Percentiles rank a stretch among this genome's conserved stretches.
Evolutionary conservation across 352 stramenopile genomes (phyloP).

Genomic region (Saprolegnia diclina): DNA sequence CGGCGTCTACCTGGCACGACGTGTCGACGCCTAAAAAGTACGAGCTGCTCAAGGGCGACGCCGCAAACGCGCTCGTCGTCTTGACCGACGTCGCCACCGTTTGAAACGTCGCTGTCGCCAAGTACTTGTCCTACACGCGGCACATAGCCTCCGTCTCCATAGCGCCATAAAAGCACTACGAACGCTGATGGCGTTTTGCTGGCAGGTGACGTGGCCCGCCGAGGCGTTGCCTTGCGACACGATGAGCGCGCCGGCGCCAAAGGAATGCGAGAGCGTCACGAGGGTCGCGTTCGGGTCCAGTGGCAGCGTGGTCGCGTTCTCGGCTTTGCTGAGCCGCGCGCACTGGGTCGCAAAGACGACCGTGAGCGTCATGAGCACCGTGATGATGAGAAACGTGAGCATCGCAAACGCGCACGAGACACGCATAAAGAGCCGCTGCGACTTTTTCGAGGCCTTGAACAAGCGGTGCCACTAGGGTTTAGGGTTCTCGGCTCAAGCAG

Average conservation of each 20-base stretch:
- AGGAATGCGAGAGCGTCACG: neutral
- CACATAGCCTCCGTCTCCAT: too few relatives aligned
- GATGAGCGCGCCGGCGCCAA: neutral
- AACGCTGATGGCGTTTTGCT: conserved; percentile 24
- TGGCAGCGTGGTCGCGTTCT: conserved; percentile 38
- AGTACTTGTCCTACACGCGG: conserved; percentile 23
- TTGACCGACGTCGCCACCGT: neutral
- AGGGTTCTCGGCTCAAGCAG: neutral
- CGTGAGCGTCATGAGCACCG: conserved; percentile 55
- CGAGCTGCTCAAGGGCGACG: conserved; percentile 34
- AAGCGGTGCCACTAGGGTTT: conserved; percentile 53
- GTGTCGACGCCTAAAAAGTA: conserved; percentile 60
- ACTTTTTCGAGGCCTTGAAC: conserved; percentile 57
- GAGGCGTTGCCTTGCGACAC: neutral
- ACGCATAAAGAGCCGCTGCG: conserved; percentile 59
- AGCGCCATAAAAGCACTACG: too few relatives aligned
- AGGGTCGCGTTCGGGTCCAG: conserved; percentile 25
- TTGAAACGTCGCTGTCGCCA: neutral
- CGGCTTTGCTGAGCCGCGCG: conserved; percentile 49
- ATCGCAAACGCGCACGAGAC: conserved; percentile 31
- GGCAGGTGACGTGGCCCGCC: conserved; percentile 3
- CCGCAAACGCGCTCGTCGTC: neutral
- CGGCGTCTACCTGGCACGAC: conserved; percentile 50
- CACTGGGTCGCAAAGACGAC: conserved; percentile 67
- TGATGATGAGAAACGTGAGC: conserved; percentile 42